Percentiles rank a stretch among this genome's conserved stretches.
phyloP scores from a whole-genome alignment of 2,329 filamentous ascomycete genomes.

The Fusarium foetens region DNA sequence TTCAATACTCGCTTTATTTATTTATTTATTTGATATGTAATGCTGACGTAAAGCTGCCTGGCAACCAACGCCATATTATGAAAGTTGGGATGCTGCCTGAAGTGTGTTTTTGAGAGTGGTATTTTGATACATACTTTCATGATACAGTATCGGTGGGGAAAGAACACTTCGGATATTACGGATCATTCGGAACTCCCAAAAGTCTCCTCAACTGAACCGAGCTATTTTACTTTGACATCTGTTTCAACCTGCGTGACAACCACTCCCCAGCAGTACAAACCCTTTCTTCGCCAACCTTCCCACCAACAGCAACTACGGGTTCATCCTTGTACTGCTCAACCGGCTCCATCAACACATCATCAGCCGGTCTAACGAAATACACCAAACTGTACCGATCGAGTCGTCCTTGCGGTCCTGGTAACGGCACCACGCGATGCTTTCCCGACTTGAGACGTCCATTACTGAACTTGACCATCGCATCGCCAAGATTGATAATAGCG shows the following conservation, averaged over 20 bases:
- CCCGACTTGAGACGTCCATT: not conserved
- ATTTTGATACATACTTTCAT: too few species aligned
- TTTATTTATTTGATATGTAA: too few species aligned
- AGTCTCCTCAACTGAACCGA: not conserved
- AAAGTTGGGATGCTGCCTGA: too few species aligned
- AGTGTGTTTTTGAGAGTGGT: too few species aligned
- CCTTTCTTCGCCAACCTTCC: not conserved
- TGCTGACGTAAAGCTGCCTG: too few species aligned
- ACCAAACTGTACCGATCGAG: not conserved
- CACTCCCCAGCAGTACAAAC: not conserved
- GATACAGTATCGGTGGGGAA: too few species aligned
- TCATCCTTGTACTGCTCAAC: not conserved
- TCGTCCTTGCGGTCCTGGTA: fast-evolving
- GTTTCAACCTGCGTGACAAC: not conserved
- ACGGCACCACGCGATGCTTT: not conserved
- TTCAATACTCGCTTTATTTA: too few species aligned
- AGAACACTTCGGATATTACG: too few species aligned
- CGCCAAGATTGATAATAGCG: not conserved
- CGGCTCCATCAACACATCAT: not conserved
- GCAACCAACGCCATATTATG: too few species aligned
- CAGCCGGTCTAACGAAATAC: not conserved
- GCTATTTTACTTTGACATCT: not conserved
- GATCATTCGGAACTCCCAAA: too few species aligned
- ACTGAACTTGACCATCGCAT: not conserved
- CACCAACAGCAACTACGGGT: not conserved